Conservation (phyloP, 495 filamentous ascomycete species). For the Penicillium lagena region DNA sequence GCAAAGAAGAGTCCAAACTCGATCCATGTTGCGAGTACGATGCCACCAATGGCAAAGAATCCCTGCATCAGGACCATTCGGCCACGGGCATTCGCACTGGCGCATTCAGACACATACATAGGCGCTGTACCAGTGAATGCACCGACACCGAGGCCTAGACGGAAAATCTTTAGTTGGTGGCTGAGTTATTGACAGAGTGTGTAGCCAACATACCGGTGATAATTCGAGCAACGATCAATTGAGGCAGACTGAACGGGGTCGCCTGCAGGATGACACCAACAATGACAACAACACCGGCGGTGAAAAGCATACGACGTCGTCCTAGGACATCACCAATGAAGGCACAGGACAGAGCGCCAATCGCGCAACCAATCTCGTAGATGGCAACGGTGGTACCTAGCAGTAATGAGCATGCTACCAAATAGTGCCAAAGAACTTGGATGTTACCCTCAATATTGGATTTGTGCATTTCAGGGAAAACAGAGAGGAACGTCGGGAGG, state of each 20-base stretch:
- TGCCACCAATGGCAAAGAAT: conserved; percentile 3
- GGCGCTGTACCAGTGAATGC: conserved; percentile 2
- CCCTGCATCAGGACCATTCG: conserved; percentile 1
- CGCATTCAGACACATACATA: conserved; percentile 5
- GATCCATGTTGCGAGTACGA: conserved; percentile 20
- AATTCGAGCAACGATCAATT: conserved; percentile 6
- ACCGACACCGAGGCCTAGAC: conserved; percentile 5
- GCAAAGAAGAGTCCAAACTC: conserved; percentile 31
- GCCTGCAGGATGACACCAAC: conserved; percentile 10
- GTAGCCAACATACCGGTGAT: conserved; percentile 6
- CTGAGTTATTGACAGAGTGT: too few relatives aligned
- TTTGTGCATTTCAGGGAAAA: conserved; percentile 1
- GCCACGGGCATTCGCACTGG: background rate
- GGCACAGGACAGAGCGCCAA: conserved; percentile 7
- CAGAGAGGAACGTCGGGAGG: conserved; percentile 5
- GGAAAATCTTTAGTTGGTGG: too few relatives aligned
- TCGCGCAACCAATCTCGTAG: conserved; percentile 9
- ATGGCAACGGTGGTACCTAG: conserved; percentile 9
- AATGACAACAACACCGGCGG: conserved; percentile 3
- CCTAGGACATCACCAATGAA: conserved; percentile 7
- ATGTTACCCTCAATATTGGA: too few relatives aligned
- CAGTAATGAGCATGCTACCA: too few relatives aligned
- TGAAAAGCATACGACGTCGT: conserved; percentile 4
- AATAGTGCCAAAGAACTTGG: too few relatives aligned
- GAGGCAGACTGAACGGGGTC: conserved; percentile 5